A percentile compares a stretch with the other conserved stretches of the same genome.
Conservation (phyloP, 306 rosid species). For the Urtica urens region DNA sequence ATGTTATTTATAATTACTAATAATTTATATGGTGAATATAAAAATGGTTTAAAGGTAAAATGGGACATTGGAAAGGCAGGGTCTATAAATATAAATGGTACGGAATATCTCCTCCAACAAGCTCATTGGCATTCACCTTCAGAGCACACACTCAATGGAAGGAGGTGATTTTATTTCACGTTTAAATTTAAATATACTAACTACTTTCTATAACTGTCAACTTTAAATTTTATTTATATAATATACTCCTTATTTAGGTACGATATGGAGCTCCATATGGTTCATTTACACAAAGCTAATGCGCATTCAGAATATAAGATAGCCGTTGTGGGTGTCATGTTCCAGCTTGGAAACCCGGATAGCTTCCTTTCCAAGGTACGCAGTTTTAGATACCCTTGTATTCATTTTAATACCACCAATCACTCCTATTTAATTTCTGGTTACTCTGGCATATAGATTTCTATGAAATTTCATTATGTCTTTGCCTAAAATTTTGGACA, state of each 20-base stretch:
- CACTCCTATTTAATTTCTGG: no score
- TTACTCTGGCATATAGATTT: no score
- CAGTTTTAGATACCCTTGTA: no score
- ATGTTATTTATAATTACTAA: not conserved
- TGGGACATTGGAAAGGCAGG: conserved; percentile 28
- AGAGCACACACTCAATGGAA: conserved; percentile 27
- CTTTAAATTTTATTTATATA: not conserved
- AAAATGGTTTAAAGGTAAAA: conserved; percentile 11
- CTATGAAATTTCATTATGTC: no score
- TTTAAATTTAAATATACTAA: not conserved
- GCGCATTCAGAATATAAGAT: not conserved
- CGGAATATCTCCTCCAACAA: conserved; percentile 14
- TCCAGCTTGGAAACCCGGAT: conserved; percentile 19
- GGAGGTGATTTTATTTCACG: conserved; percentile 12
- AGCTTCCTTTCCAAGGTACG: conserved; percentile 22
- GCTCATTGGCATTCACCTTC: conserved; percentile 36
- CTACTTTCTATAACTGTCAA: no score
- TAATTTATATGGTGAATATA: not conserved
- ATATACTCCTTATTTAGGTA: conserved; percentile 10
- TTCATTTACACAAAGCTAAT: conserved; percentile 10
- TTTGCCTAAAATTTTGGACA: no score
- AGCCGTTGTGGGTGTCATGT: conserved; percentile 22
- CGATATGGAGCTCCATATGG: conserved; percentile 32
- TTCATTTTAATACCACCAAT: no score
- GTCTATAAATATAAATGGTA: conserved; percentile 20